Base-by-base conservation (phyloP, 345 rosid genomes). In the Moringa oleifera region DNA sequence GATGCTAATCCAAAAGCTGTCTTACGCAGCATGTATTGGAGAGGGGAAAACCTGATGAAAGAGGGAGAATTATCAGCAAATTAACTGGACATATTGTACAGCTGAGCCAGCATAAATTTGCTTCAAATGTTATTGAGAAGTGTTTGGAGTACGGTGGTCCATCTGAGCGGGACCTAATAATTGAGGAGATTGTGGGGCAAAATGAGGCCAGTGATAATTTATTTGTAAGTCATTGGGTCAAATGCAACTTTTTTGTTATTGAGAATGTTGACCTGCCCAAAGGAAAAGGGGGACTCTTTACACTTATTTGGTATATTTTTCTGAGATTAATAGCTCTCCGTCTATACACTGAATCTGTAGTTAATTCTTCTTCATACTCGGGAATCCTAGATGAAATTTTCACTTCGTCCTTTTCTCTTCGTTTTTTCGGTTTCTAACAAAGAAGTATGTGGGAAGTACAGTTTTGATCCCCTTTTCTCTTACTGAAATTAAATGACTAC, bases 71-170 rank as follows among this genome's bases (percentile, higher is more conserved):
- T 20, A 80, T 83, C 52, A 58, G 79, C 62, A 81, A 83, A 69
- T 55, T 83, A 59, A 65, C 80, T 2, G 92, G 92, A 55, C 73
- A 80, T 69, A 66, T 86, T 15, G 80, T 80, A 53, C 82, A 75
- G 53, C 76, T 86, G 71, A 86, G 92, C 70, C 85, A 79, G 69
- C 89, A 86, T 56, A 86, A 86, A 64, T 86, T 81, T 73, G 92
- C 87, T 20, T 86, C 89, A 52, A 86, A 86, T 75, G 92, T 83
- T 45, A 67, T 86, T 54, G 92, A 86, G 72, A 86, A 86, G 73
- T 86, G 92, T 60, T 70, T 86, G 69, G 83, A 75, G 67, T 57
- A 76, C 71, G 83, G 92, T 55, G 79, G 75, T 71, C 58, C 69
- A 18, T 53, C 67, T 36, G 89, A 86, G 57, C 80, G 80, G 25